Percentiles rank a stretch among this genome's conserved stretches.
phyloP scores from a whole-genome alignment of 495 filamentous ascomycete genomes.

The Aspergillus asperescens region DNA sequence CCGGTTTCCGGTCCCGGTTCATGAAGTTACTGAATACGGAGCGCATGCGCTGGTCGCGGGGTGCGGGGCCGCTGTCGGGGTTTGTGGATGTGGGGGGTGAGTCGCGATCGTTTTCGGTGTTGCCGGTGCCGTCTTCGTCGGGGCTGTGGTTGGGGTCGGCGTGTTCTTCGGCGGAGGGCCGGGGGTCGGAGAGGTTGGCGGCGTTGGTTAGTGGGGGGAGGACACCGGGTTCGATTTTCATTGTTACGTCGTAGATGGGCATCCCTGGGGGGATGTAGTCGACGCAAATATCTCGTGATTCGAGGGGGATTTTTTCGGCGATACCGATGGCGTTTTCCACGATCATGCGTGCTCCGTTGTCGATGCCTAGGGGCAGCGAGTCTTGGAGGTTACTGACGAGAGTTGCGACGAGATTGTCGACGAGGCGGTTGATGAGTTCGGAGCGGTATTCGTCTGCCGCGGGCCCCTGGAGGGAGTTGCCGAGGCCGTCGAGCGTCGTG shows the following conservation, averaged over 20 bases:
- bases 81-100: slow-evolving; percentile 4
- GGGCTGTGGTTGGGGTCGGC: slow-evolving; percentile 19
- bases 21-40: slow-evolving; percentile 49
- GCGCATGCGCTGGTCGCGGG: slow-evolving; percentile 35
- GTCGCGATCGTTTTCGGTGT: slow-evolving; percentile 13
- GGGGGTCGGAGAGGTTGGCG: slow-evolving; percentile 31
- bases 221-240: slow-evolving; percentile 72
- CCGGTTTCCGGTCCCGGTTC: slow-evolving; percentile 36
- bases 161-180: slow-evolving; percentile 33
- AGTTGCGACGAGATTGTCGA: slow-evolving; percentile 62
- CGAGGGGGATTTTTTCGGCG: slow-evolving; percentile 77
- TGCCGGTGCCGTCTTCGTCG: slow-evolving; percentile 17
- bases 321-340: slow-evolving; percentile 87
- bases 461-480: slow-evolving; percentile 59
- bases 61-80: slow-evolving; percentile 4
- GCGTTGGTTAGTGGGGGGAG: slow-evolving; percentile 65
- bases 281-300: slow-evolving; percentile 85
- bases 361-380: slow-evolving; percentile 68
- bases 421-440: slow-evolving; percentile 61
- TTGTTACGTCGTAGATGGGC: slow-evolving; percentile 58
- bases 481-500: slow-evolving; percentile 86
- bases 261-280: slow-evolving; percentile 75
- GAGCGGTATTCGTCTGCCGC: slow-evolving; percentile 58
- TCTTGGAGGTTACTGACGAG: slow-evolving; percentile 70
- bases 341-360: slow-evolving; percentile 81